A percentile compares a stretch with the other conserved stretches of the same genome.
Conservation (phyloP, 139 green algal species). For the Volvox africanus region DNA sequence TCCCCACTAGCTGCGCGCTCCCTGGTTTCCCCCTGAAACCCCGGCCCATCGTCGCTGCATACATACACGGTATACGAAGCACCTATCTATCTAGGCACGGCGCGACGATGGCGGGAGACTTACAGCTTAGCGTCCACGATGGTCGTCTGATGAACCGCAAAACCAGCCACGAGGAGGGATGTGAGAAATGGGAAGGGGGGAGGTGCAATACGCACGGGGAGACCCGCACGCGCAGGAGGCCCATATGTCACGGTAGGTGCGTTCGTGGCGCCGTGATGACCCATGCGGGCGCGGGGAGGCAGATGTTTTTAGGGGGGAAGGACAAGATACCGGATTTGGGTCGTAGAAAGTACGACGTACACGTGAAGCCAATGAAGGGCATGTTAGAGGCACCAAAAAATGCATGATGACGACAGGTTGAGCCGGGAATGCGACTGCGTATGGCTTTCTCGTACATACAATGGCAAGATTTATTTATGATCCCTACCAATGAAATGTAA, state of each 20-base stretch:
- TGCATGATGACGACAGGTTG: no score
- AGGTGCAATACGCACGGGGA: not conserved
- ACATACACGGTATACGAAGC: not conserved
- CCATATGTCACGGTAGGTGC: not conserved
- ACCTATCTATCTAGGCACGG: not conserved
- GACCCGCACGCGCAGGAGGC: not conserved
- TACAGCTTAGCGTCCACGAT: conserved; percentile 5
- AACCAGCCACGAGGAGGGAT: not conserved
- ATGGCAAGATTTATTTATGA: no score
- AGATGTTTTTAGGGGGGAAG: not conserved
- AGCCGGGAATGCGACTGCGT: no score
- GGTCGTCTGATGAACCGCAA: not conserved
- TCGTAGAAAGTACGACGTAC: not conserved
- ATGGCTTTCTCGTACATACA: no score
- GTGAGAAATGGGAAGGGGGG: not conserved
- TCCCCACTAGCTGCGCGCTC: not conserved
- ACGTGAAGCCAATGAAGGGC: not conserved
- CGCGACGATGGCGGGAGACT: not conserved
- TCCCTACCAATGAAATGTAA: no score
- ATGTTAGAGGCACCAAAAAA: no score
- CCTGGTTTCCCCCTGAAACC: not conserved
- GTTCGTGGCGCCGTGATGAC: no score
- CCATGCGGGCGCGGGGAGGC: not conserved
- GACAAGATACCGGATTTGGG: not conserved
- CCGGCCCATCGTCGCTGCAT: not conserved